Base-by-base conservation (phyloP, 495 filamentous ascomycete genomes). In the Aeminium ludgeri region DNA sequence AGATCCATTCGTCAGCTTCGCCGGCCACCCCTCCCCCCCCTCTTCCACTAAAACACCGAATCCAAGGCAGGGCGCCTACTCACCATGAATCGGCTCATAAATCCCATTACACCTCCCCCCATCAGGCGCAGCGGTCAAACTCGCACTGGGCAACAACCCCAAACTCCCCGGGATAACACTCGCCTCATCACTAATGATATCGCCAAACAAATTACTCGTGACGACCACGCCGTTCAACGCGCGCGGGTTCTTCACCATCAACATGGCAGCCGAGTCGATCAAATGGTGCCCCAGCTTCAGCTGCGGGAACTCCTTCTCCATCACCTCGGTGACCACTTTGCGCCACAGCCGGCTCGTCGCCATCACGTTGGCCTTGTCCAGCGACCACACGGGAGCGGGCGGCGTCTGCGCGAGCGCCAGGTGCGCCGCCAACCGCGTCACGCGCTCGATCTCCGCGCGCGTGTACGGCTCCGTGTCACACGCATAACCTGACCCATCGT, bases 71-170 rank as follows among this genome's bases (percentile, higher is more conserved):
- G 54, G 72, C 52, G 62, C n/a, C n/a, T n/a, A n/a, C n/a, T n/a
- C n/a, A 82, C 86, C 91, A 59, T 97, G 91, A 50, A 96, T 96
- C 25, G 91, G 91, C 69, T 96, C 89, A 57, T 95, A 97, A 53
- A 97, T 94, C 52, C 89, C 79, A 49, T 80, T 82, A 46, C 78
- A 76, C 53, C 64, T 72, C 31, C 65, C 63, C 11, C 73, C 76
- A 64, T 93, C 86, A 1, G 89, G 89, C 34, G 91, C 74, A 16
- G 80, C 85, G 36, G 74, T 79, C 59, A 97, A 63, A 59, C 79
- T 86, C 6, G 89, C 89, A 60, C 80, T 86, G 8, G 89, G 89
- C 56, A 93, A 64, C 51, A 97, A 60, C 3, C 89, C 89, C 54
- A 97, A 72, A 43, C 76, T 84, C 1, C 89, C 89, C 6, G 87